These are phyloP conservation scores for Exophiala calicioides DNA, from an alignment of 2,329 filamentous ascomycete species.

Conservation along the genomic window DNA sequence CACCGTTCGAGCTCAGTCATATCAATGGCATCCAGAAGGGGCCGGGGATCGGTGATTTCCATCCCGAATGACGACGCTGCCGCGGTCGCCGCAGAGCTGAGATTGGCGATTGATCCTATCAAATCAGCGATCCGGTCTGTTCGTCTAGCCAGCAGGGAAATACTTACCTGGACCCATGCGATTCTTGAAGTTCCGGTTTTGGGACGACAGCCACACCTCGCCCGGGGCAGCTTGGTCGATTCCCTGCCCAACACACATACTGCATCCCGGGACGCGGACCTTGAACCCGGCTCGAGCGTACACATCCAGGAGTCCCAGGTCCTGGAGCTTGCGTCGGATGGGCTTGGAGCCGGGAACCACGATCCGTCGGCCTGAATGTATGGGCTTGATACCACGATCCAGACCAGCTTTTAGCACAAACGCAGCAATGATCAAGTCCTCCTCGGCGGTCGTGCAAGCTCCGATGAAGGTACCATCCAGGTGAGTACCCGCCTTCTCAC, in stretches of 20 bases:
- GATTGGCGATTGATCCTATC: constrained; percentile 45
- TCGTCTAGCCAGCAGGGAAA: not conserved
- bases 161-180: constrained; percentile 46
- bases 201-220: constrained; percentile 47
- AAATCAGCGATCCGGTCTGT: not conserved
- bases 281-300: constrained; percentile 46
- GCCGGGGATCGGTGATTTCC: constrained; percentile 43
- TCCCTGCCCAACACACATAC: constrained; percentile 48
- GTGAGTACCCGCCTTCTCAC: constrained; percentile 33
- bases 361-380: constrained; percentile 38
- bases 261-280: constrained; percentile 46
- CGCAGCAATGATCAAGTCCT: constrained; percentile 47
- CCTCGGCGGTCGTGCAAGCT: constrained; percentile 50
- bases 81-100: constrained; percentile 49
- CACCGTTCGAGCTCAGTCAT: constrained; percentile 19
- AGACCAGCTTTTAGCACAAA: constrained; percentile 45
- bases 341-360: constrained; percentile 45
- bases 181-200: constrained; percentile 52
- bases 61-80: constrained; percentile 51
- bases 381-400: constrained; percentile 34
- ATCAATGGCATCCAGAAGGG: constrained; percentile 35
- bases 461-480: constrained; percentile 51
- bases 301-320: constrained; percentile 39
- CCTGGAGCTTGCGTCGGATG: constrained; percentile 40
- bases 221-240: constrained; percentile 44